Conservation (phyloP, 2,329 filamentous ascomycete genomes). For the Aspergillus transmontanensis region DNA sequence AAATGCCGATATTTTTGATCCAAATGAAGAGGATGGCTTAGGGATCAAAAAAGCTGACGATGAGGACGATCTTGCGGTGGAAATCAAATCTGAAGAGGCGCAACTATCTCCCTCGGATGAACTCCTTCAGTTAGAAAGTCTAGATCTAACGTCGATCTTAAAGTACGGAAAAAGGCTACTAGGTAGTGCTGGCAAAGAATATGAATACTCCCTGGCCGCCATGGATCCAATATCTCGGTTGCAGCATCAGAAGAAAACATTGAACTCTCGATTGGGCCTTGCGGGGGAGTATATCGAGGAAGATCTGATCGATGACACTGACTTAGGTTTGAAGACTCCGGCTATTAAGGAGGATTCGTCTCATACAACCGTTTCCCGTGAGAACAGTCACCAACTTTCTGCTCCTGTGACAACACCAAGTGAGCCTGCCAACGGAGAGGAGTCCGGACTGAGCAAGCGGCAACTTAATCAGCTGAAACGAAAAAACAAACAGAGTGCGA, state of each 20-base stretch:
- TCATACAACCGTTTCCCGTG: conserved; percentile 38
- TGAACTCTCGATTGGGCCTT: conserved; percentile 79
- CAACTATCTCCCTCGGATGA: conserved; percentile 53
- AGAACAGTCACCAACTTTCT: conserved; percentile 49
- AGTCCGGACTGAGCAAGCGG: conserved; percentile 79
- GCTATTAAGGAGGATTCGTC: conserved; percentile 56
- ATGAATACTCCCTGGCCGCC: conserved; percentile 80
- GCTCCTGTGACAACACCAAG: conserved; percentile 50
- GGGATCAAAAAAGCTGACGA: conserved; percentile 54
- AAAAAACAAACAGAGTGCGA: conserved; percentile 87
- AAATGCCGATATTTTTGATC: conserved; percentile 84
- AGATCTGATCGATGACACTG: conserved; percentile 69
- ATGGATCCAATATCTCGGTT: conserved; percentile 81
- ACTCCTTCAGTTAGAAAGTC: conserved; percentile 69
- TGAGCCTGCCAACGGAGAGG: conserved; percentile 60
- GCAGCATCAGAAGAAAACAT: conserved; percentile 84
- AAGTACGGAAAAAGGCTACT: conserved; percentile 82
- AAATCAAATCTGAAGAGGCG: conserved; percentile 42
- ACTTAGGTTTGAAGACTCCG: conserved; percentile 54
- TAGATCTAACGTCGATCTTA: conserved; percentile 79
- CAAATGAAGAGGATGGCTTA: conserved; percentile 71
- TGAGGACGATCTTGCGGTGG: conserved; percentile 44
- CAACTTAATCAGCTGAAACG: conserved; percentile 94
- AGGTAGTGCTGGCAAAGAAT: conserved; percentile 75
- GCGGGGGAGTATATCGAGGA: conserved; percentile 83